phyloP scores from a whole-genome alignment of 306 rosid genomes.

The Quercus cerris region DNA sequence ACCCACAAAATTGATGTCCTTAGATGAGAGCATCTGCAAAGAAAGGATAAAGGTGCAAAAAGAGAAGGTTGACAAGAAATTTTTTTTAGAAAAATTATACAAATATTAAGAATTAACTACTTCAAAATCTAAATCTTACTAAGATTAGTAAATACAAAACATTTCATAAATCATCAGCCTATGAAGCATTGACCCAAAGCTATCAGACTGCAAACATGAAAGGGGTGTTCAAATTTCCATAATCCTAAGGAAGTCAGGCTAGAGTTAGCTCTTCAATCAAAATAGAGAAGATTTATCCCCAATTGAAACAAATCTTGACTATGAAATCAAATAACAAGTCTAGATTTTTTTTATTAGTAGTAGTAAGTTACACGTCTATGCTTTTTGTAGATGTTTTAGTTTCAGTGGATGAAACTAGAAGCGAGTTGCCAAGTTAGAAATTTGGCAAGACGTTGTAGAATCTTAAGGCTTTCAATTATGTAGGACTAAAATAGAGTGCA shows the following conservation, averaged over 20 bases:
- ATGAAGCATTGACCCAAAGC: conserved; percentile 13
- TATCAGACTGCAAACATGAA: conserved; percentile 7
- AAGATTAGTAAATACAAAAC: background rate
- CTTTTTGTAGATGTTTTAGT: too few relatives aligned
- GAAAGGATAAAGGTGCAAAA: conserved; percentile 15
- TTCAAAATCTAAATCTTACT: background rate
- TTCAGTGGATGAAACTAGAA: too few relatives aligned
- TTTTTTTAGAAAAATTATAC: background rate
- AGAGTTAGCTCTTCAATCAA: background rate
- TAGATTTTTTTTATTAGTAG: too few relatives aligned
- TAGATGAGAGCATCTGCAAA: conserved; percentile 93
- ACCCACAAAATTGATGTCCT: conserved; percentile 96
- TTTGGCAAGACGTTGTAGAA: too few relatives aligned
- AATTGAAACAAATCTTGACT: conserved; percentile 1
- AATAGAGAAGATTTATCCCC: background rate
- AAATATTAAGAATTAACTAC: conserved; percentile 3
- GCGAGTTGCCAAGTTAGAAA: too few relatives aligned
- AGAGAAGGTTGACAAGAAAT: conserved; percentile 4
- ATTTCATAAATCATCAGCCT: background rate
- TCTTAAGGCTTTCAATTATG: too few relatives aligned
- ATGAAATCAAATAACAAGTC: background rate
- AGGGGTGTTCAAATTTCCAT: conserved; percentile 2
- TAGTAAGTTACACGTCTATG: too few relatives aligned
- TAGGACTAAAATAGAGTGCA: too few relatives aligned
- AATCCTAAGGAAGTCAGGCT: conserved; percentile 11